phyloP scores from a whole-genome alignment of 2,329 filamentous ascomycete species.

The Fusarium sp. region DNA sequence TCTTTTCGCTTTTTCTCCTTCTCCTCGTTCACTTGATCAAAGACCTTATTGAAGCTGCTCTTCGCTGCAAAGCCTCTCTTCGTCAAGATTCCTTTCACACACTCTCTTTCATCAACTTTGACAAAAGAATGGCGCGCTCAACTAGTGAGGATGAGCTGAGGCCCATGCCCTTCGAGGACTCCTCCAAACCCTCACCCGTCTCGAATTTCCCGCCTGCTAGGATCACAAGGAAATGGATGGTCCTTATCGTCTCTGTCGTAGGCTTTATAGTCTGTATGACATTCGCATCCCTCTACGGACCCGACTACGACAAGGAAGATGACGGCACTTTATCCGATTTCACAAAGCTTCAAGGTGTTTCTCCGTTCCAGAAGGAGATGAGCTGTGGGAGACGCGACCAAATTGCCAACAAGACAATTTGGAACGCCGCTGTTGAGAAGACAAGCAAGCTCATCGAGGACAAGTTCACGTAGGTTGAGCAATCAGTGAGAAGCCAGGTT shows the following conservation, averaged over 20 bases:
- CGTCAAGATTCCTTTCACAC: background rate
- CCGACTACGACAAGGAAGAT: background rate
- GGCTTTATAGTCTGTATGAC: background rate
- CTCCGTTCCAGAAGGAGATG: background rate
- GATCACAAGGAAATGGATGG: background rate
- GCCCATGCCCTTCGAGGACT: background rate
- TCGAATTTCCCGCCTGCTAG: background rate
- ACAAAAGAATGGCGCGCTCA: background rate
- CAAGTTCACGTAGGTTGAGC: constrained; percentile 46
- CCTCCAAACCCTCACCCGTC: background rate
- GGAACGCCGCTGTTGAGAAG: constrained; percentile 25
- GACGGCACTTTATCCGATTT: background rate
- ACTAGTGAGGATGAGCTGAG: background rate
- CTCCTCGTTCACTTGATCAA: no score
- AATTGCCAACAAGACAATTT: background rate
- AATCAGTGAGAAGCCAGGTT: background rate
- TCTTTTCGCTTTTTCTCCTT: no score
- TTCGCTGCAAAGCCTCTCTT: no score
- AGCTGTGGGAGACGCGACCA: background rate
- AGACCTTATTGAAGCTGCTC: no score
- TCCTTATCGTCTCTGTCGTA: background rate
- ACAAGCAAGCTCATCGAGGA: constrained; percentile 40
- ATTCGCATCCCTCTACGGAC: background rate
- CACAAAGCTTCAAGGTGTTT: background rate
- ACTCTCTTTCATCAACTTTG: no score